phyloP scores from a whole-genome alignment of 257 asterid genomes.

The Solanum ahanhuiri region DNA sequence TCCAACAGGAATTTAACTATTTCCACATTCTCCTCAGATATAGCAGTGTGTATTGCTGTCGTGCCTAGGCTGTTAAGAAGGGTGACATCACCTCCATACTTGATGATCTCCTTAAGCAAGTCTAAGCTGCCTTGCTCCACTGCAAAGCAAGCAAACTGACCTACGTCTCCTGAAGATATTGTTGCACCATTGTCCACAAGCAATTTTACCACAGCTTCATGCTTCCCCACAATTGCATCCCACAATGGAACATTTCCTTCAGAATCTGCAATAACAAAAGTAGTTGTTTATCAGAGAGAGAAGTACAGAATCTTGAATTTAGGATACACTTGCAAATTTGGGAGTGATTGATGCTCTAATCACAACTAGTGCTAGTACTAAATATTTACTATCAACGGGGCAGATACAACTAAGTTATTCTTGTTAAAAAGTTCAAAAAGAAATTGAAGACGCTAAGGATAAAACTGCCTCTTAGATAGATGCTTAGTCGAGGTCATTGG shows the following conservation, averaged over 20 bases:
- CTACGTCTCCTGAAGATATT: slow-evolving; percentile 53
- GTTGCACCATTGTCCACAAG: slow-evolving; percentile 54
- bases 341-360: neutral
- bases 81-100: slow-evolving; percentile 49
- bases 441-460: neutral
- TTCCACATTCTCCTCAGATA: slow-evolving; percentile 55
- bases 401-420: neutral
- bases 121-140: slow-evolving; percentile 49
- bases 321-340: neutral
- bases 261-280: slow-evolving; percentile 8
- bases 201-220: slow-evolving; percentile 28
- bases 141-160: slow-evolving; percentile 52
- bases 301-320: neutral
- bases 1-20: slow-evolving; percentile 50
- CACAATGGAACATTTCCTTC: slow-evolving; percentile 76
- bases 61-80: slow-evolving; percentile 37
- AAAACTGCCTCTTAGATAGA: neutral
- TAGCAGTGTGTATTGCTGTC: slow-evolving; percentile 64
- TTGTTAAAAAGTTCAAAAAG: neutral
- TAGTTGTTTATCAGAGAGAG: neutral
- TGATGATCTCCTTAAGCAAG: slow-evolving; percentile 43
- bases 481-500: neutral
- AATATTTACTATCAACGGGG: neutral
- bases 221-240: slow-evolving; percentile 62
- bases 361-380: neutral